Conservation (phyloP, 2,329 filamentous ascomycete genomes). For the Moelleriella libera region DNA sequence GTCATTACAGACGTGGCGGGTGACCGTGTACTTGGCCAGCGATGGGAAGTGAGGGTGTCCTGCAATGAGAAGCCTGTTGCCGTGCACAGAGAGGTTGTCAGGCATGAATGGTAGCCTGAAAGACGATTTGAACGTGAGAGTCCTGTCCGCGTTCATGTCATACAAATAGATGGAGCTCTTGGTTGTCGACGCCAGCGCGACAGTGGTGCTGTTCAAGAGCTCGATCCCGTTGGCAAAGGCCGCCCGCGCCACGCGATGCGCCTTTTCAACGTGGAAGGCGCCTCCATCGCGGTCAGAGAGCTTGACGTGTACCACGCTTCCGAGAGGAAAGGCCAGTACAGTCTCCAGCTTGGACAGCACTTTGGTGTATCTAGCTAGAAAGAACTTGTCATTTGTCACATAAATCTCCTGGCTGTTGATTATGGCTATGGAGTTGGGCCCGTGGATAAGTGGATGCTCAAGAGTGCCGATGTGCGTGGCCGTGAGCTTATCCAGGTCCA, state of each 20-base stretch:
- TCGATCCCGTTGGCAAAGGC: constrained; percentile 28
- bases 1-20: constrained; percentile 21
- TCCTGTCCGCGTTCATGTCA: constrained; percentile 5
- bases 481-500: constrained; percentile 17
- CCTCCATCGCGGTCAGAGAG: constrained; percentile 2
- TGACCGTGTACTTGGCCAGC: constrained; percentile 15
- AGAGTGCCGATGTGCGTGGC: constrained; percentile 22
- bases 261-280: constrained; percentile 1
- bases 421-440: constrained; percentile 23
- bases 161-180: constrained; percentile 15
- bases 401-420: constrained; percentile 21
- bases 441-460: constrained; percentile 21
- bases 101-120: constrained; percentile 19
- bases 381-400: constrained; percentile 26
- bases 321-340: constrained; percentile 15
- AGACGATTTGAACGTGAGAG: constrained; percentile 1
- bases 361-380: constrained; percentile 11
- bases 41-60: constrained; percentile 23
- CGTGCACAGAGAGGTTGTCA: constrained; percentile 22
- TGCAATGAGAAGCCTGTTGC: constrained; percentile 19
- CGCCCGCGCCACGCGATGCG: constrained; percentile 16
- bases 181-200: constrained; percentile 22
- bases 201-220: constrained; percentile 20
- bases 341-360: constrained; percentile 19
- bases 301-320: constrained; percentile 20